These are phyloP conservation scores for Rhodotorula sp. DNA, from an alignment of 1,284 basidiomycete species.

Conservation along the genomic window DNA sequence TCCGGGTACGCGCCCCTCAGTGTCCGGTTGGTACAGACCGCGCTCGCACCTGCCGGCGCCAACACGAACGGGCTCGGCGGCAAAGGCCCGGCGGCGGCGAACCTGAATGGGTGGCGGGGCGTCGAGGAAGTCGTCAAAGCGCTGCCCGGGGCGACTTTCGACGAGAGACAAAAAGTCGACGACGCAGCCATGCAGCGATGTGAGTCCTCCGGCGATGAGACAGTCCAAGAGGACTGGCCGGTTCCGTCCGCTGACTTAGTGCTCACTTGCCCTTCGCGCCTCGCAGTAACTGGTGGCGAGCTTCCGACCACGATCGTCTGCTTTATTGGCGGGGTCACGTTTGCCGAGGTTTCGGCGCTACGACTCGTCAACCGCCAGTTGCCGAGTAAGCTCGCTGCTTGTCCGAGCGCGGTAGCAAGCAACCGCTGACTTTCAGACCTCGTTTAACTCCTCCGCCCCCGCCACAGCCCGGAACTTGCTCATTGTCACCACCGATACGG, in stretches of 20 bases:
- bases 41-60: slow-evolving; percentile 64
- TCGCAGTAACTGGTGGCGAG: slow-evolving; percentile 42
- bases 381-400: slow-evolving; percentile 58
- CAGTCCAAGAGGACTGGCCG: too few relatives aligned
- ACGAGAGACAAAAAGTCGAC: slow-evolving; percentile 58
- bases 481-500: slow-evolving; percentile 71
- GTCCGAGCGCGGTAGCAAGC: not conserved
- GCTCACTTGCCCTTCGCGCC: slow-evolving; percentile 47
- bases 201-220: slow-evolving; percentile 47
- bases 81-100: slow-evolving; percentile 53
- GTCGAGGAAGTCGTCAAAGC: slow-evolving; percentile 83
- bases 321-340: slow-evolving; percentile 98
- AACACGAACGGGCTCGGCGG: slow-evolving; percentile 10
- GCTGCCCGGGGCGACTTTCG: slow-evolving; percentile 82
- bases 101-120: slow-evolving; percentile 89
- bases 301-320: slow-evolving; percentile 85
- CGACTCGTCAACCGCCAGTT: slow-evolving; percentile 62
- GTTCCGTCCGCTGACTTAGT: not conserved
- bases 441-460: not conserved
- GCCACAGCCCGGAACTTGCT: slow-evolving; percentile 71
- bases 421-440: not conserved
- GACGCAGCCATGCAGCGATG: slow-evolving; percentile 53
- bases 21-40: slow-evolving; percentile 85
- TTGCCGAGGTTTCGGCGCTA: slow-evolving; percentile 91
- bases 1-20: slow-evolving; percentile 95